Percentiles rank a stretch among this genome's conserved stretches.
These are phyloP conservation scores for Cercospora janseana DNA, from an alignment of 2,329 filamentous ascomycete genomes.

Conservation along the genomic window DNA sequence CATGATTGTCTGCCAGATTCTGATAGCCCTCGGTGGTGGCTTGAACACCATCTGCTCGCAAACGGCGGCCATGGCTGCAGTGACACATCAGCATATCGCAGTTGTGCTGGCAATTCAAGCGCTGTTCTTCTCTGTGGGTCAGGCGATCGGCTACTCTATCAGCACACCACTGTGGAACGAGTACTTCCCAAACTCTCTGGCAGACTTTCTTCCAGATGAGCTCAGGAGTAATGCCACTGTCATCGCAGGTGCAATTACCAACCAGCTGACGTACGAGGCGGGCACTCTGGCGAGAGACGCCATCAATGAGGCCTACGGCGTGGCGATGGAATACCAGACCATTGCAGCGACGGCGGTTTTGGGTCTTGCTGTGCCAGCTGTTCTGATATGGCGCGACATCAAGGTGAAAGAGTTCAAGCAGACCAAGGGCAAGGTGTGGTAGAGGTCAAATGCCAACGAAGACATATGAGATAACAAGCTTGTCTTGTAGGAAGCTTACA, in stretches of 20 bases:
- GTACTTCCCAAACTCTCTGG: slow-evolving; percentile 2
- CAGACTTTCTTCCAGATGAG: not conserved
- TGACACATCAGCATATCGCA: slow-evolving; percentile 38
- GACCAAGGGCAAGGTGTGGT: slow-evolving; percentile 38
- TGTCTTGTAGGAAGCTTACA: too few relatives aligned
- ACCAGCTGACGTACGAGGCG: slow-evolving; percentile 43
- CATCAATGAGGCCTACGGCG: slow-evolving; percentile 49
- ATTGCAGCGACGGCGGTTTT: slow-evolving; percentile 38
- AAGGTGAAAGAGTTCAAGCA: slow-evolving; percentile 39
- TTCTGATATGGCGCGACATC: slow-evolving; percentile 37
- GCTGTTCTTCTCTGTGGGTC: slow-evolving; percentile 25
- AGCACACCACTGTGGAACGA: slow-evolving; percentile 11
- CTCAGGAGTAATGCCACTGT: not conserved
- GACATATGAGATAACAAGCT: too few relatives aligned
- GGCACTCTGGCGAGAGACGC: slow-evolving; percentile 45
- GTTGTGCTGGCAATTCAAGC: slow-evolving; percentile 37
- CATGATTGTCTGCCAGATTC: slow-evolving; percentile 43
- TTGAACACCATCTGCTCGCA: slow-evolving; percentile 35
- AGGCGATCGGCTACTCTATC: slow-evolving; percentile 10
- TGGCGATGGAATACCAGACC: slow-evolving; percentile 46
- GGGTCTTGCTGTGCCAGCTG: slow-evolving; percentile 31
- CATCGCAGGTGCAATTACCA: slow-evolving; percentile 1
- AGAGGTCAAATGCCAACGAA: not conserved
- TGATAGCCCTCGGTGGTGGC: slow-evolving; percentile 41
- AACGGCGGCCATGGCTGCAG: slow-evolving; percentile 38